Conservation (phyloP, 352 stramenopile genomes). For the Pythium phragmitis region DNA sequence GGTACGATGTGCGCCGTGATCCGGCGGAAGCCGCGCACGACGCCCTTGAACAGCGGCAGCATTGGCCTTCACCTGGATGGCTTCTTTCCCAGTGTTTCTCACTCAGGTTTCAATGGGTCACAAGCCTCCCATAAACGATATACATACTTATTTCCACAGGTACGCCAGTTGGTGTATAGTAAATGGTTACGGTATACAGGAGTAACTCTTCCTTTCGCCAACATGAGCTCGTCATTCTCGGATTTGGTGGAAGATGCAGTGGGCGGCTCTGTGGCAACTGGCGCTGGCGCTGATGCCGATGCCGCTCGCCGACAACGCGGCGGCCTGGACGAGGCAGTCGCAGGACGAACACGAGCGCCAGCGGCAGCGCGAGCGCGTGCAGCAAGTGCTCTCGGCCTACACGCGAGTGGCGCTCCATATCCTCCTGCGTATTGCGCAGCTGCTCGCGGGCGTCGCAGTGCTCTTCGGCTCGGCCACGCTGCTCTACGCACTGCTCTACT, state of each 20-base stretch:
- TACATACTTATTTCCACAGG: neutral
- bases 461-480: conserved; percentile 58
- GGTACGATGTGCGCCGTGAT: conserved; percentile 46
- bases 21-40: conserved; percentile 54
- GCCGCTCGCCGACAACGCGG: conserved; percentile 34
- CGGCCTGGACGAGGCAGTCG: conserved; percentile 3
- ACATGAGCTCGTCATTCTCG: conserved; percentile 10
- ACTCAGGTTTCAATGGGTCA: neutral
- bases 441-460: conserved; percentile 31
- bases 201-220: conserved; percentile 1
- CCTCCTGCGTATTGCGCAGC: conserved; percentile 36
- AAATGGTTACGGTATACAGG: conserved; percentile 1
- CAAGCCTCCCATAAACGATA: neutral
- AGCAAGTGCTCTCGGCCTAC: conserved; percentile 27
- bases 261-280: conserved; percentile 52
- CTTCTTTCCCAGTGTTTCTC: neutral
- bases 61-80: conserved; percentile 3
- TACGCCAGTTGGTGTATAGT: conserved; percentile 5
- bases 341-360: conserved; percentile 48
- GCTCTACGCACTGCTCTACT: conserved; percentile 75
- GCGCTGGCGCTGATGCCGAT: conserved; percentile 53
- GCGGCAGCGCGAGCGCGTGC: conserved; percentile 44
- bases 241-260: conserved; percentile 10
- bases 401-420: conserved; percentile 37
- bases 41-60: conserved; percentile 35